phyloP scores from a whole-genome alignment of 1,284 basidiomycete species.

The Melampsora americana region DNA sequence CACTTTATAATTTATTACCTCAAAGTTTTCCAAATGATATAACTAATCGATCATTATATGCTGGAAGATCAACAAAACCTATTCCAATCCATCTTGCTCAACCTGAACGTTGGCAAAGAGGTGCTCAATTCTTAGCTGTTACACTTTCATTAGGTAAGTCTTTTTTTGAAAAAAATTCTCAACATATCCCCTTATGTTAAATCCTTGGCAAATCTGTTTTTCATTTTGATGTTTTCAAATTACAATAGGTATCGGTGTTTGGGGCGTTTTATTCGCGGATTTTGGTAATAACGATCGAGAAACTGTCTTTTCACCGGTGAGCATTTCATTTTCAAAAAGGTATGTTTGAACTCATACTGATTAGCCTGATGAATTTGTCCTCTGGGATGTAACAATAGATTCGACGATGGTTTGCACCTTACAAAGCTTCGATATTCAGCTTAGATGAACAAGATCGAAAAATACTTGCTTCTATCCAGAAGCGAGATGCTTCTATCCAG shows the following conservation, averaged over 20 bases:
- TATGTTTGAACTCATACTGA: background rate
- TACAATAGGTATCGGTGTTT: conserved; percentile 10
- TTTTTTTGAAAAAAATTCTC: background rate
- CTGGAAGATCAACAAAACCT: conserved; percentile 31
- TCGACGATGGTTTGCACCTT: conserved; percentile 33
- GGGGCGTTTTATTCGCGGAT: conserved; percentile 42
- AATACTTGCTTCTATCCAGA: too few relatives aligned
- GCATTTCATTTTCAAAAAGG: background rate
- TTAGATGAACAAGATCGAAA: background rate
- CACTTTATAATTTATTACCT: conserved; percentile 5
- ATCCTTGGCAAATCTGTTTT: too few relatives aligned
- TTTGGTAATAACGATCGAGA: conserved; percentile 40
- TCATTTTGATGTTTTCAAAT: too few relatives aligned
- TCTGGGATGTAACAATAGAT: conserved; percentile 3
- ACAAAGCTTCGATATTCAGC: conserved; percentile 23
- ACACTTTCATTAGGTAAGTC: conserved; percentile 26
- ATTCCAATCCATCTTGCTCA: conserved; percentile 25
- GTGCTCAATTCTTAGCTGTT: conserved; percentile 32
- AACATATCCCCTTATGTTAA: too few relatives aligned
- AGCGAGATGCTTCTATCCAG: too few relatives aligned
- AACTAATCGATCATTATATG: conserved; percentile 33
- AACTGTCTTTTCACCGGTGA: conserved; percentile 41
- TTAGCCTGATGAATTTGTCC: background rate
- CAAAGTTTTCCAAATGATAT: conserved; percentile 21
- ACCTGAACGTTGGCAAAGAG: conserved; percentile 40